phyloP scores from a whole-genome alignment of 1,284 basidiomycete species.

The Caloboletus firmus region DNA sequence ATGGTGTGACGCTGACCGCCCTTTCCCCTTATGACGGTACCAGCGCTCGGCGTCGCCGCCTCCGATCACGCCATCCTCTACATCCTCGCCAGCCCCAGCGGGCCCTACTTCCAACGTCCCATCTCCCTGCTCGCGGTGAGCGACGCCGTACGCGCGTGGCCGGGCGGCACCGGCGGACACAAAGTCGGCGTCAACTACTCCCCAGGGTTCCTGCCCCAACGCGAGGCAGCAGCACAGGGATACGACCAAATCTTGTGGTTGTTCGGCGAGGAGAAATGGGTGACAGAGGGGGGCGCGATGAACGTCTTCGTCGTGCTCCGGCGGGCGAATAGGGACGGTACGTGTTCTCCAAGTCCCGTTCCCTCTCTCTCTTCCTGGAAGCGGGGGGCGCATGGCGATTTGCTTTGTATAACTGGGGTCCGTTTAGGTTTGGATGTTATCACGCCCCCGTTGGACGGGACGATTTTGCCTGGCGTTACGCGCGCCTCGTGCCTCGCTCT shows the following conservation, averaged over 20 bases:
- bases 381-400: too few relatives aligned
- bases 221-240: slow-evolving; percentile 60
- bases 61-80: slow-evolving; percentile 73
- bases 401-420: too few relatives aligned
- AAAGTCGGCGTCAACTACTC: slow-evolving; percentile 75
- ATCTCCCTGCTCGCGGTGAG: slow-evolving; percentile 71
- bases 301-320: slow-evolving; percentile 60
- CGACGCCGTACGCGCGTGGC: slow-evolving; percentile 78
- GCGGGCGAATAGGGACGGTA: slow-evolving; percentile 44
- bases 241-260: slow-evolving; percentile 73
- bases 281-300: slow-evolving; percentile 61
- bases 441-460: slow-evolving; percentile 77
- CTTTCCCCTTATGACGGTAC: background rate
- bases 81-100: slow-evolving; percentile 65
- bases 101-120: slow-evolving; percentile 73
- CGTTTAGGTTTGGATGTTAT: slow-evolving; percentile 49
- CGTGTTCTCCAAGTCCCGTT: too few relatives aligned
- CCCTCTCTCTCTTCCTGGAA: too few relatives aligned
- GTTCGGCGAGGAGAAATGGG: slow-evolving; percentile 33
- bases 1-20: background rate
- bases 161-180: slow-evolving; percentile 70
- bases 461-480: slow-evolving; percentile 74
- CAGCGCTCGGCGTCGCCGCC: slow-evolving; percentile 64
- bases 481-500: slow-evolving; percentile 71
- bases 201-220: slow-evolving; percentile 65